Percentiles rank a stretch among this genome's conserved stretches.
Evolutionary conservation across 2,329 filamentous ascomycete genomes (phyloP).

Genomic region (Cladosporium oxysporum): DNA sequence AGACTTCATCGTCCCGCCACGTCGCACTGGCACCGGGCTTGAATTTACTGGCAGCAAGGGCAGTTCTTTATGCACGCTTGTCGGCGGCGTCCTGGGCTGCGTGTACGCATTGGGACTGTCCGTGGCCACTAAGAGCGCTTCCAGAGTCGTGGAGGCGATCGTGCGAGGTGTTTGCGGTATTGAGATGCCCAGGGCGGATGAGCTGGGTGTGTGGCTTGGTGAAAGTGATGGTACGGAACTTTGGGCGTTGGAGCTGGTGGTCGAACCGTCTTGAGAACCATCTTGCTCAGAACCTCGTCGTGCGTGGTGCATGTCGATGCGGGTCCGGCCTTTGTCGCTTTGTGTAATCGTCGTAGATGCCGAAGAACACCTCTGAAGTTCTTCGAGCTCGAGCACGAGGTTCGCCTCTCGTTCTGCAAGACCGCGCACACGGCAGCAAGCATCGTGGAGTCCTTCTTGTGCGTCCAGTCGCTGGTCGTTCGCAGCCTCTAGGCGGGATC

Average conservation of each 20-base stretch:
- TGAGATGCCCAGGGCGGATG: slow-evolving; percentile 27
- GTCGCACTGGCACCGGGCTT: slow-evolving; percentile 21
- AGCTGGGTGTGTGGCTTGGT: background rate
- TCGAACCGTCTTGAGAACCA: background rate
- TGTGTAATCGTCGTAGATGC: background rate
- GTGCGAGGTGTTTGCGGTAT: slow-evolving; percentile 16
- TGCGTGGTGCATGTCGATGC: background rate
- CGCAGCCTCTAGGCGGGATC: slow-evolving; percentile 42
- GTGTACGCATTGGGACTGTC: background rate
- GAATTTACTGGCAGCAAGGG: slow-evolving; percentile 28
- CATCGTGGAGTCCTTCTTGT: slow-evolving; percentile 35
- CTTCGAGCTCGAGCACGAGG: slow-evolving; percentile 28
- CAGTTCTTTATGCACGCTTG: slow-evolving; percentile 29
- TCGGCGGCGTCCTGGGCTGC: slow-evolving; percentile 13
- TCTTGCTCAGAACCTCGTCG: background rate
- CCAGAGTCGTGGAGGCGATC: background rate
- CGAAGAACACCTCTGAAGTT: slow-evolving; percentile 15
- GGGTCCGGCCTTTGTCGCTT: background rate
- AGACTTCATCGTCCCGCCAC: slow-evolving; percentile 34
- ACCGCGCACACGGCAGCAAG: slow-evolving; percentile 40
- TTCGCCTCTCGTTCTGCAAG: slow-evolving; percentile 33
- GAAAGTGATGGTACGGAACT: background rate
- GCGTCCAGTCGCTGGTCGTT: slow-evolving; percentile 46
- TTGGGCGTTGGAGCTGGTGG: background rate
- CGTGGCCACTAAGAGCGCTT: background rate